Percentiles rank a stretch among this genome's conserved stretches.
Evolutionary conservation across 2,329 filamentous ascomycete genomes (phyloP).

Genomic region (Aspergillus clavatus): DNA sequence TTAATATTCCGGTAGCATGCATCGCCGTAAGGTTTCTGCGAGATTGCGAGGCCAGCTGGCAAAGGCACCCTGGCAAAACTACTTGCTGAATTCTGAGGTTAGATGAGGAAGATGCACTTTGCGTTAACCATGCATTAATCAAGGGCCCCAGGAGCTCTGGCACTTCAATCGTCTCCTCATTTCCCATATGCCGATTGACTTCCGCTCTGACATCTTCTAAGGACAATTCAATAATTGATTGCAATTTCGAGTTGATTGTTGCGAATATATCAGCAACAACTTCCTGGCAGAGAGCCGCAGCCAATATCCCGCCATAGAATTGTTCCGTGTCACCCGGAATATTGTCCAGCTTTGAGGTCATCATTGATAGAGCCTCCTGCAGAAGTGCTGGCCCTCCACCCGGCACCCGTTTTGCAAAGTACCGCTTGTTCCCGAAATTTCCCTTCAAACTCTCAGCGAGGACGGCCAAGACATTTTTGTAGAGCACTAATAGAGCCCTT

Average conservation of each 20-base stretch:
- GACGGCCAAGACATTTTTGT: conserved; percentile 54
- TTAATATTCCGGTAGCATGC: conserved; percentile 67
- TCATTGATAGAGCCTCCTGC: conserved; percentile 64
- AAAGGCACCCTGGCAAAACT: conserved; percentile 61
- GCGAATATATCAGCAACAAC: conserved; percentile 64
- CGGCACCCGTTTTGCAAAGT: conserved; percentile 72
- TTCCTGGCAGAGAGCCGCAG: conserved; percentile 76
- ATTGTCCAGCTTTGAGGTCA: conserved; percentile 52
- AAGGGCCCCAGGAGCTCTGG: conserved; percentile 37
- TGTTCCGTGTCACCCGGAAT: conserved; percentile 60
- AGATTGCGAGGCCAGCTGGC: conserved; percentile 55
- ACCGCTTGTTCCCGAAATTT: conserved; percentile 81
- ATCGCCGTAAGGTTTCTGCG: conserved; percentile 65
- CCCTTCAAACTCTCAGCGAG: conserved; percentile 69
- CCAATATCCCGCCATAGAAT: conserved; percentile 75
- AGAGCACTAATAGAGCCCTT: conserved; percentile 63
- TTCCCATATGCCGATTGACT: conserved; percentile 36
- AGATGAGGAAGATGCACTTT: conserved; percentile 50
- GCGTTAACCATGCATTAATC: conserved; percentile 51
- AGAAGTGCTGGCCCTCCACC: conserved; percentile 74
- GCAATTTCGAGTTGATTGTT: conserved; percentile 31
- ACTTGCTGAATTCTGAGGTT: conserved; percentile 39
- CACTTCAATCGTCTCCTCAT: conserved; percentile 41
- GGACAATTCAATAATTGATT: conserved; percentile 12
- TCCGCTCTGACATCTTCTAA: conserved; percentile 23